These are phyloP conservation scores for Achlya hypogyna DNA, from an alignment of 352 stramenopile genomes.

Conservation along the genomic window DNA sequence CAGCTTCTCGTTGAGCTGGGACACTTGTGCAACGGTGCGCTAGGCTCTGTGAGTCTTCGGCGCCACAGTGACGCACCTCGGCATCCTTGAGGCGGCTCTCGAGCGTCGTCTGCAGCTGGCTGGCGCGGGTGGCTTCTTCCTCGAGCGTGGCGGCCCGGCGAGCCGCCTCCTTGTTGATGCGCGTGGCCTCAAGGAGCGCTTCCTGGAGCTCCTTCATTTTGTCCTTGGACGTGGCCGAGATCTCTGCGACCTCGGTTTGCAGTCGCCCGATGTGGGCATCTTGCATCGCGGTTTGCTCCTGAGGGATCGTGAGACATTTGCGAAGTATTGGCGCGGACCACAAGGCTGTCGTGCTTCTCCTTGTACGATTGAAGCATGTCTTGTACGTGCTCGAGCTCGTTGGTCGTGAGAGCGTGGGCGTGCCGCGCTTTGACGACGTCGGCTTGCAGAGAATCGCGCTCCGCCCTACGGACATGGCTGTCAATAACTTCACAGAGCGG, in stretches of 20 bases:
- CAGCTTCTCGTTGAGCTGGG: constrained; percentile 64
- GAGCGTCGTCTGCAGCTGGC: constrained; percentile 35
- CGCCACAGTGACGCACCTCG: constrained; percentile 29
- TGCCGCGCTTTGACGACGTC: constrained; percentile 47
- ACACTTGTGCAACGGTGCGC: constrained; percentile 56
- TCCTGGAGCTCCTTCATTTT: constrained; percentile 10
- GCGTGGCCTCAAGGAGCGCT: constrained; percentile 2
- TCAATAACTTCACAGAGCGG: background rate
- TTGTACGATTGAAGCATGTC: constrained; percentile 42
- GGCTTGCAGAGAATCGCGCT: constrained; percentile 49
- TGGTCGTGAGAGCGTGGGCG: constrained; percentile 31
- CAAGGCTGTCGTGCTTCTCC: constrained; percentile 39
- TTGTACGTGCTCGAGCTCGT: constrained; percentile 43
- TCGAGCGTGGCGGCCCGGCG: constrained; percentile 5
- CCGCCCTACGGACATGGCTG: constrained; percentile 13
- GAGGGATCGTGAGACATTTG: constrained; percentile 35
- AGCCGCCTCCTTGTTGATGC: constrained; percentile 1
- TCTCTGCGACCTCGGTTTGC: constrained; percentile 7
- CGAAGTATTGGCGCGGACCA: background rate
- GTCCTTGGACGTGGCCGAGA: constrained; percentile 1
- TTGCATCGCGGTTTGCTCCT: constrained; percentile 29
- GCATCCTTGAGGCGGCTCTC: constrained; percentile 41
- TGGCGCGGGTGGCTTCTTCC: constrained; percentile 35
- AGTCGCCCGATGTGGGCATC: background rate
- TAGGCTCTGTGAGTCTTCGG: constrained; percentile 15